Evolutionary conservation across 1,284 basidiomycete genomes (phyloP).

Genomic region (Hemileia vastatrix): DNA sequence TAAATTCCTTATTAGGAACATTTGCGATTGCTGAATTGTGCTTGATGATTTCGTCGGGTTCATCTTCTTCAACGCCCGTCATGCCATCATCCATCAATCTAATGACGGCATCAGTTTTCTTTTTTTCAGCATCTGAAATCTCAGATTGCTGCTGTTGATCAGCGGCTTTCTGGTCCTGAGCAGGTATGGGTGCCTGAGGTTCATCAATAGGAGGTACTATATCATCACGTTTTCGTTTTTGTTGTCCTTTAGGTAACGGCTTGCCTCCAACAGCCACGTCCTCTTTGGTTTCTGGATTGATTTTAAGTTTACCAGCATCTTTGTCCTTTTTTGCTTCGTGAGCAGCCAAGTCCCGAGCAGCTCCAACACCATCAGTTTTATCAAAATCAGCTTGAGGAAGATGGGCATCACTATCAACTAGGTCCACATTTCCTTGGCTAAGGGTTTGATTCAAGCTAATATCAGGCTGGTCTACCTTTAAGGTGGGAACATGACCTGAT

Average conservation of each 20-base stretch:
- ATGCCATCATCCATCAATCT: conserved; percentile 32
- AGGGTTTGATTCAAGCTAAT: neutral
- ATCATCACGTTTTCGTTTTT: conserved; percentile 15
- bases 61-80: conserved; percentile 23
- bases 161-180: neutral
- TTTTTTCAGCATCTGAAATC: neutral
- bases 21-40: conserved; percentile 36
- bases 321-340: conserved; percentile 18
- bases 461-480: neutral
- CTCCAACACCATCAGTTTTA: conserved; percentile 19
- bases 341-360: conserved; percentile 12
- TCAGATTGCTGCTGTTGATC: no score
- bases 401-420: conserved; percentile 15
- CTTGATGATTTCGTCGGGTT: conserved; percentile 52
- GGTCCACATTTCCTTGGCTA: conserved; percentile 14
- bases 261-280: conserved; percentile 19
- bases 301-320: neutral
- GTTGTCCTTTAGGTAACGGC: conserved; percentile 20
- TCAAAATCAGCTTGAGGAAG: conserved; percentile 22
- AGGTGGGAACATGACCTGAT: no score
- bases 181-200: neutral
- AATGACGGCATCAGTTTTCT: conserved; percentile 26
- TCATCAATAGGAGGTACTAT: neutral
- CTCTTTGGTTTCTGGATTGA: neutral
- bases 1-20: conserved; percentile 77